These are phyloP conservation scores for Penicillium diatomitis DNA, from an alignment of 495 filamentous ascomycete species.

Conservation along the genomic window DNA sequence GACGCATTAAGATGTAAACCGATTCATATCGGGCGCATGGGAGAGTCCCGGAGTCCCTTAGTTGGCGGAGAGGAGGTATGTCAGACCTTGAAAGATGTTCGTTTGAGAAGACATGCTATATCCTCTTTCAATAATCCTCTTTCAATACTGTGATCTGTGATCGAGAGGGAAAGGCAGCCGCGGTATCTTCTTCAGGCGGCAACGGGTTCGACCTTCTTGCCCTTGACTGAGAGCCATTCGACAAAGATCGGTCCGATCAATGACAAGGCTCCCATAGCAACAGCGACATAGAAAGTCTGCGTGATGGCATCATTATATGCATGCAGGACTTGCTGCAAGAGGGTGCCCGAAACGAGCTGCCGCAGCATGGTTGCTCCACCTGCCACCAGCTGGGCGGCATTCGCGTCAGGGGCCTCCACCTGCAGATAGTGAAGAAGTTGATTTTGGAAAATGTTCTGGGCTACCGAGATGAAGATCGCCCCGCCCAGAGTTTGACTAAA, in stretches of 20 bases:
- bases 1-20: no score
- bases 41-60: no score
- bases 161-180: no score
- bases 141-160: no score
- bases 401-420: constrained; percentile 38
- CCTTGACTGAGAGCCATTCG: constrained; percentile 80
- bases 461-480: constrained; percentile 65
- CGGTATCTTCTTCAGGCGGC: constrained; percentile 23
- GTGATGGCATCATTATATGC: constrained; percentile 68
- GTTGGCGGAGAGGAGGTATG: no score
- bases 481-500: constrained; percentile 67
- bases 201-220: constrained; percentile 62
- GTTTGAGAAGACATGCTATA: no score
- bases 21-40: no score
- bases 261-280: constrained; percentile 52
- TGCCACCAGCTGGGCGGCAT: constrained; percentile 40
- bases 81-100: no score
- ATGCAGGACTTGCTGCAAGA: constrained; percentile 44
- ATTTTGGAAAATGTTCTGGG: constrained; percentile 71
- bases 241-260: constrained; percentile 52
- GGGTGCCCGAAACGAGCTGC: constrained; percentile 30
- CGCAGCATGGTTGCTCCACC: constrained; percentile 64
- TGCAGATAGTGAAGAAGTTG: constrained; percentile 50
- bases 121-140: no score
- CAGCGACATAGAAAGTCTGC: constrained; percentile 57